Evolutionary conservation across 75 land plant species (phyloP).

Genomic region (Ceratopteris richardii): DNA sequence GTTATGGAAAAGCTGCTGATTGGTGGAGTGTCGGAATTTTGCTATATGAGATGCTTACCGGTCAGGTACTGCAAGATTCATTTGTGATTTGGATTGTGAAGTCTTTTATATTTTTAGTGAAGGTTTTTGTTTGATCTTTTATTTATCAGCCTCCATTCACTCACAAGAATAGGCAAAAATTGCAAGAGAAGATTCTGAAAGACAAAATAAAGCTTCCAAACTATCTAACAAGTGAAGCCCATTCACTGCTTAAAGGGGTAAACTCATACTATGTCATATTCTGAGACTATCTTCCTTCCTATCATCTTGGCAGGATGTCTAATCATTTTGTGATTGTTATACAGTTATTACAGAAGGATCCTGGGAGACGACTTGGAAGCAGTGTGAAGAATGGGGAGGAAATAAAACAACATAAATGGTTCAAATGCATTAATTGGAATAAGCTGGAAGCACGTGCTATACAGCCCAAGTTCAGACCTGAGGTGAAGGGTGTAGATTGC

Average conservation of each 20-base stretch:
- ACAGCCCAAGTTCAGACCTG: slow-evolving; percentile 75
- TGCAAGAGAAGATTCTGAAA: slow-evolving; percentile 86
- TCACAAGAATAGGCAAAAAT: slow-evolving; percentile 60
- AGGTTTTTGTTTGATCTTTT: neutral
- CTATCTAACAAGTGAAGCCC: slow-evolving; percentile 79
- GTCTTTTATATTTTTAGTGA: neutral
- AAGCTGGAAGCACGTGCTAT: slow-evolving; percentile 72
- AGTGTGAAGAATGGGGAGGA: slow-evolving; percentile 71
- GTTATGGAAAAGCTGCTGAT: slow-evolving; percentile 93
- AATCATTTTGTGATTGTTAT: slow-evolving; percentile 14
- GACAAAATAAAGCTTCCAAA: slow-evolving; percentile 87
- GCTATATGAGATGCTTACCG: slow-evolving; percentile 93
- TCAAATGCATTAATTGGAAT: slow-evolving; percentile 87
- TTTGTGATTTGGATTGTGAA: too few species aligned
- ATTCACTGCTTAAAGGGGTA: slow-evolving; percentile 89
- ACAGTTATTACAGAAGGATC: slow-evolving; percentile 90
- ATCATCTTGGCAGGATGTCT: neutral
- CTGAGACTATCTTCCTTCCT: too few species aligned
- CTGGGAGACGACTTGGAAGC: slow-evolving; percentile 77
- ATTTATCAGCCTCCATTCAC: slow-evolving; percentile 82
- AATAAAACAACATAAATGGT: slow-evolving; percentile 93
- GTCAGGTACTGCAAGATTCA: slow-evolving; percentile 49
- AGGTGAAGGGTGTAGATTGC: slow-evolving; percentile 70
- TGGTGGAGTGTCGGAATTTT: slow-evolving; percentile 99
- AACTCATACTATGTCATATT: slow-evolving; percentile 9